These are phyloP conservation scores for Amanita polypyramis DNA, from an alignment of 768 basidiomycete genomes.

Conservation along the genomic window DNA sequence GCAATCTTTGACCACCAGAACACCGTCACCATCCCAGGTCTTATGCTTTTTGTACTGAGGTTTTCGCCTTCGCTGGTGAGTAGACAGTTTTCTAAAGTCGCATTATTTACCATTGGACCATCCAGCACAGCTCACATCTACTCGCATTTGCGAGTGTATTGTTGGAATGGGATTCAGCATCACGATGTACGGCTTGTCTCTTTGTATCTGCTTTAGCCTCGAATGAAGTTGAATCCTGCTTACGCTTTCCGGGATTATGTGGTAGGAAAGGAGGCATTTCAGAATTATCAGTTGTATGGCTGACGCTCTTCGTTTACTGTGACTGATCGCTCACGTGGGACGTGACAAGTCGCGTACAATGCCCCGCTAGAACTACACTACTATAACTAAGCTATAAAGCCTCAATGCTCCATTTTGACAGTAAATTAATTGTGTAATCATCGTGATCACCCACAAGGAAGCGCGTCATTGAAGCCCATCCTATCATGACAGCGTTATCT, in stretches of 20 bases:
- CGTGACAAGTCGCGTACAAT: conserved; percentile 5
- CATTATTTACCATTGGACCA: conserved; percentile 59
- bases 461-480: conserved; percentile 80
- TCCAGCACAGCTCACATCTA: conserved; percentile 39
- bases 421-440: conserved; percentile 47
- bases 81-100: background rate
- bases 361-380: too few relatives aligned
- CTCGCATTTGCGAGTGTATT: background rate
- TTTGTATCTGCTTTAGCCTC: background rate
- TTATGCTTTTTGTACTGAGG: conserved; percentile 77
- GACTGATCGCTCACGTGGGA: background rate
- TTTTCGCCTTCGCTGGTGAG: conserved; percentile 36
- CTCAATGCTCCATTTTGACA: conserved; percentile 75
- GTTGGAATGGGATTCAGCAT: background rate
- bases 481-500: conserved; percentile 99
- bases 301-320: background rate
- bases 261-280: conserved; percentile 1
- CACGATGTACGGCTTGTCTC: background rate
- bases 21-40: conserved; percentile 80
- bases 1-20: conserved; percentile 39
- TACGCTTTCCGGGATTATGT: background rate
- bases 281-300: background rate
- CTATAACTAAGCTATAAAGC: conserved; percentile 19
- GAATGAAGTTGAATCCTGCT: background rate
- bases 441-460: conserved; percentile 56